These are phyloP conservation scores for Saraca asoca DNA, from an alignment of 331 rosid species.

Conservation along the genomic window DNA sequence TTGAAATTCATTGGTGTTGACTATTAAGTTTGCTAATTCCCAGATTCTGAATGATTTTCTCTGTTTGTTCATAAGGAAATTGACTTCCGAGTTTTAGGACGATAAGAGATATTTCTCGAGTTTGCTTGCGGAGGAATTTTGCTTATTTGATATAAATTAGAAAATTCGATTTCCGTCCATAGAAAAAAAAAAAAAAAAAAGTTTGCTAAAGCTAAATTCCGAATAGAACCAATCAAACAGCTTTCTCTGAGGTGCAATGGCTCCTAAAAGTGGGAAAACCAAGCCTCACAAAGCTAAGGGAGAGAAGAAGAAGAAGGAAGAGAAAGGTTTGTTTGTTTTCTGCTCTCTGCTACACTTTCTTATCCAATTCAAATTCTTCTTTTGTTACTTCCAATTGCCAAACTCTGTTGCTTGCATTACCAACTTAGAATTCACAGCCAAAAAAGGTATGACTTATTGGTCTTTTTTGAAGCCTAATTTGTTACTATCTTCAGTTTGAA, in stretches of 20 bases:
- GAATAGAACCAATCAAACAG: neutral
- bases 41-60: neutral
- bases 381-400: neutral
- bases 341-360: neutral
- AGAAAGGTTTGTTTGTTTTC: constrained; percentile 60
- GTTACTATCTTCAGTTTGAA: neutral
- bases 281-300: constrained; percentile 84
- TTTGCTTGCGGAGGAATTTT: too few relatives aligned
- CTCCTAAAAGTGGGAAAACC: constrained; percentile 82
- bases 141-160: too few relatives aligned
- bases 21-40: neutral
- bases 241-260: constrained; percentile 54
- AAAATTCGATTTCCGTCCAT: constrained; percentile 45
- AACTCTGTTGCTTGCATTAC: constrained; percentile 8
- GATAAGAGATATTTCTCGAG: neutral
- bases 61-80: constrained; percentile 4
- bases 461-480: neutral
- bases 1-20: constrained; percentile 7
- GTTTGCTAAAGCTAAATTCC: neutral
- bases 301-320: constrained; percentile 93
- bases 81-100: constrained; percentile 26
- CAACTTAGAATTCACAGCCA: too few relatives aligned
- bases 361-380: constrained; percentile 1
- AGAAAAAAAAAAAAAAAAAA: neutral
- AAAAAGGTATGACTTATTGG: too few relatives aligned